Conservation (phyloP, 2,329 filamentous ascomycete species). For the Colletotrichum eleusines region DNA sequence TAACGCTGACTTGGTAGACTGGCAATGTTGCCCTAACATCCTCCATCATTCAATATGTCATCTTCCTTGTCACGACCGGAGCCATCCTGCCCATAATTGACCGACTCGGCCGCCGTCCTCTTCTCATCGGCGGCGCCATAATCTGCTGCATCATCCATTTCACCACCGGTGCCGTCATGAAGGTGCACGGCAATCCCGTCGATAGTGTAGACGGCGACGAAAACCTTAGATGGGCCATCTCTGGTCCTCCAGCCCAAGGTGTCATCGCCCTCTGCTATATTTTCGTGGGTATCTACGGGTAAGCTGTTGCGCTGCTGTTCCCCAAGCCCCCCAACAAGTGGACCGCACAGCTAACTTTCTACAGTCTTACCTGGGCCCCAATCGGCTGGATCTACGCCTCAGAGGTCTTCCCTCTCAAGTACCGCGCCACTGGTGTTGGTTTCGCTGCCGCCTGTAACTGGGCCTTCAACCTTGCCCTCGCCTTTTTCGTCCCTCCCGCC, state of each 20-base stretch:
- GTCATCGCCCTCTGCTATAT: conserved; percentile 65
- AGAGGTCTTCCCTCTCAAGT: conserved; percentile 58
- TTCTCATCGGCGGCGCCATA: conserved; percentile 60
- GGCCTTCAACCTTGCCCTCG: conserved; percentile 64
- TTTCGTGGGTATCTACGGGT: conserved; percentile 52
- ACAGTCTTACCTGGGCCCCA: conserved; percentile 52
- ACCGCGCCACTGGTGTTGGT: conserved; percentile 66
- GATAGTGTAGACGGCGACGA: conserved; percentile 58
- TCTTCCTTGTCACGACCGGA: conserved; percentile 66
- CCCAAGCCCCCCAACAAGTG: neutral
- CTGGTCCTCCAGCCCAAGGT: conserved; percentile 59
- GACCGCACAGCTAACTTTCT: conserved; percentile 25
- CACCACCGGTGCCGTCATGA: conserved; percentile 63
- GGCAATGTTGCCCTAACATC: conserved; percentile 56
- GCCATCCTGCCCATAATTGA: conserved; percentile 63
- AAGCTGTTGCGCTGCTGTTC: neutral
- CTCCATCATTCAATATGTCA: conserved; percentile 67
- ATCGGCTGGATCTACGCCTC: conserved; percentile 50
- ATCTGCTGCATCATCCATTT: conserved; percentile 61
- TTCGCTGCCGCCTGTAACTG: conserved; percentile 64
- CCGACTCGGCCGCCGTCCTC: conserved; percentile 59
- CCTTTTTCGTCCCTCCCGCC: conserved; percentile 59
- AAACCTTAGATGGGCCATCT: conserved; percentile 60
- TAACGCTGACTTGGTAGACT: conserved; percentile 35
- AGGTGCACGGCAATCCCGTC: conserved; percentile 59